phyloP scores from a whole-genome alignment of 768 basidiomycete genomes.

The Podaxis mareebaensis region DNA sequence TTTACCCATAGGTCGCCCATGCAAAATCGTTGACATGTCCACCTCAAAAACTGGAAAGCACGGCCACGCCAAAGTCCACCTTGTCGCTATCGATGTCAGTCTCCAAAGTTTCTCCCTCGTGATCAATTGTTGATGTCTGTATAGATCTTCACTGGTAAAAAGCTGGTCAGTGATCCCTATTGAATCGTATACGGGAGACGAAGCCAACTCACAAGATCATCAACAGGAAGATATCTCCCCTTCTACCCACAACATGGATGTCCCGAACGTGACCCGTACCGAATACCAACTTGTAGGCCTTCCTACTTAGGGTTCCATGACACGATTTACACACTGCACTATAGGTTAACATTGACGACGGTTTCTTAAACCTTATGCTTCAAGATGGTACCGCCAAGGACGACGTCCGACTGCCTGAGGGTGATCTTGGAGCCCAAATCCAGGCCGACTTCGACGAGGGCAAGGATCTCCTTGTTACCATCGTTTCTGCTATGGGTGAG shows the following conservation, averaged over 20 bases:
- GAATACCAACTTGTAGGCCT: slow-evolving; percentile 85
- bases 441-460: slow-evolving; percentile 72
- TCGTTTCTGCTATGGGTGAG: slow-evolving; percentile 89
- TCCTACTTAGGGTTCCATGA: slow-evolving; percentile 13
- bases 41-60: slow-evolving; percentile 99
- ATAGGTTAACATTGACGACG: slow-evolving; percentile 91
- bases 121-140: slow-evolving; percentile 17
- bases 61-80: slow-evolving; percentile 99
- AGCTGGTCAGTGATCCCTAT: slow-evolving; percentile 63
- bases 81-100: slow-evolving; percentile 94
- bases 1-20: slow-evolving; percentile 69
- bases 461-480: slow-evolving; percentile 86
- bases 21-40: slow-evolving; percentile 99
- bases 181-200: not conserved
- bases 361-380: slow-evolving; percentile 93
- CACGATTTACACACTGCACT: slow-evolving; percentile 12
- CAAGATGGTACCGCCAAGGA: slow-evolving; percentile 81
- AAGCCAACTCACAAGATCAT: not conserved
- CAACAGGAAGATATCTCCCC: slow-evolving; percentile 88
- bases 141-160: slow-evolving; percentile 99
- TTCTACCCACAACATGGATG: slow-evolving; percentile 99
- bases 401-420: slow-evolving; percentile 92
- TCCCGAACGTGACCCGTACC: slow-evolving; percentile 86
- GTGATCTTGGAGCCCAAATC: slow-evolving; percentile 77
- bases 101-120: slow-evolving; percentile 3